Base-by-base conservation (phyloP, 805 yeast species). In the Wickerhamomyces strasburgensis region DNA sequence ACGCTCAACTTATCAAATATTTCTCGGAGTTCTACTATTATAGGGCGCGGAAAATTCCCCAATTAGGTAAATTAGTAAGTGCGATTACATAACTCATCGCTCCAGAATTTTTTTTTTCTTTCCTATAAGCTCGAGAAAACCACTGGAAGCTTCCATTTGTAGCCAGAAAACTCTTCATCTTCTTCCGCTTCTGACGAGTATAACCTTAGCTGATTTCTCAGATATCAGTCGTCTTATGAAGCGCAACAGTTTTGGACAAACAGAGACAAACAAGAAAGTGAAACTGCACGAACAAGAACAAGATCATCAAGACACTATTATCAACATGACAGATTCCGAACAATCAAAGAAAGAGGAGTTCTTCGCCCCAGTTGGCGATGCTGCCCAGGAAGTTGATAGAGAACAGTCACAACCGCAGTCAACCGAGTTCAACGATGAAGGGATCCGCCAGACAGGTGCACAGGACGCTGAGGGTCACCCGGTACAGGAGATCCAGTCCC, bases 401-500 rank as follows among this genome's bases (percentile, higher is more conserved):
- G 52, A 53, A 31, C 31, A 37, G 6, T 51, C 23, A n/a, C 31
- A 28, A 14, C n/a, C n/a, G n/a, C n/a, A n/a, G n/a, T n/a, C 25
- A 7, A 21, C 10, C 7, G 42, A 46, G 27, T 41, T 40, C 35
- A 43, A 54, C 34, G 57, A 51, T 16, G 65, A 65, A 29, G 80
- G 73, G 18, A 68, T 83, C 31, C 69, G 67, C 39, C 62, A 71
- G 26, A 84, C 94, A 1, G 95, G 93, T 16, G 90, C 89, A 17
- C 65, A 65, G 5, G 96, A 87, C 57, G 81, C 83, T 8, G 80
- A 79, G 58, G 96, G 96, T 5, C 93, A 87, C 49, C 95, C 96
- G 2, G 95, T 93, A 14, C 97, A 89, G 59, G 98, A 93, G 60
- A 76, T 93, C 45, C 90, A 90, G 57, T 87, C 97, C 7, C 65